Base-by-base conservation (phyloP, 352 stramenopile genomes). In the Phytophthora europaea region DNA sequence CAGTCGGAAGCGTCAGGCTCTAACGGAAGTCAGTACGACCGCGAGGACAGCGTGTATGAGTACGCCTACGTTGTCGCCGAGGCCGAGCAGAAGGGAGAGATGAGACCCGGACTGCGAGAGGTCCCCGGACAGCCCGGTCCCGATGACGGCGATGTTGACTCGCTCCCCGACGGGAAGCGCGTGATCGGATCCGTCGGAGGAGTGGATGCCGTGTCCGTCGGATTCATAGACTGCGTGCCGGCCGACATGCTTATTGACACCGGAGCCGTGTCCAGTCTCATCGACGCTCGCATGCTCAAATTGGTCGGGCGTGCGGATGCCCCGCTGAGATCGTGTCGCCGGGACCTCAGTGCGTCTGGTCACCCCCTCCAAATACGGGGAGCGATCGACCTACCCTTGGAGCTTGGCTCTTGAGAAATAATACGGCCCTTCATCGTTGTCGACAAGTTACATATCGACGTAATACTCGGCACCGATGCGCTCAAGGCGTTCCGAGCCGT, bases 211-310 rank as follows among this genome's bases (percentile, higher is more conserved):
- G 12, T 67, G 13, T 59, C 54, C 10, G 22, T 10, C 10, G 53
- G 53, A 0, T 59, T 12, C 15, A 34, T 64, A 12, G 52, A 70
- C 13, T 51, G 31, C 16, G 23, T 18, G 3, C 63, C 63, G 1
- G 31, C 54, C 0, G 16, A 70, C 2, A 38, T 70, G 22, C 43
- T 64, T 1, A 52, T 52, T 1, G 63, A 70, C 26, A 31, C 61
- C 7, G 61, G 61, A 1, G 61, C 50, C 9, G 15, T 67, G 0
- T 48, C 50, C 6, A 70, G 63, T 15, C 33, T 70, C 2, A n/a
- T 70, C 6, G 28, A 64, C 16, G 2, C 13, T 0, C 9, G 20
- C 0, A 16, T 70, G 9, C 26, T 70, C 7, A 55, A 38, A 3
- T 40, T 28, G 3, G 36, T 64, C 15, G 63, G 53, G 6, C 23